A percentile compares a stretch with the other conserved stretches of the same genome.
These are phyloP conservation scores for Nematocida minor DNA, from an alignment of 371 early-diverging fungal genomes.

Conservation along the genomic window DNA sequence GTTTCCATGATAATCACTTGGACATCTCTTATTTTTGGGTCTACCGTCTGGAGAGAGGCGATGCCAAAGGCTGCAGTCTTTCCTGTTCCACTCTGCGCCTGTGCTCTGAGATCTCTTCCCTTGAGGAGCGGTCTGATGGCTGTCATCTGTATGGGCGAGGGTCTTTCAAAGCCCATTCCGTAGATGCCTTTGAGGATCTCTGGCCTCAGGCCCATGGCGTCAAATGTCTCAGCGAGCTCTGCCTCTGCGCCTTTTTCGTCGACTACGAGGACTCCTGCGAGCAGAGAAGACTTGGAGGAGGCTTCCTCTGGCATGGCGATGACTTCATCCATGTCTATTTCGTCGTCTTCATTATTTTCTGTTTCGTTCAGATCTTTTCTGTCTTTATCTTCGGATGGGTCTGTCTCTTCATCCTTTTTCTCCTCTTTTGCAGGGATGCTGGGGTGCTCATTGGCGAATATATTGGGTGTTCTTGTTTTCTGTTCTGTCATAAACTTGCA, in stretches of 20 bases:
- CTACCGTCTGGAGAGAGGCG: conserved; percentile 82
- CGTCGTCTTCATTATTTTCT: conserved; percentile 6
- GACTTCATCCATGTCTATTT: conserved; percentile 25
- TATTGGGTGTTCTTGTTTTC: conserved; percentile 11
- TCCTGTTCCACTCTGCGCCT: conserved; percentile 80
- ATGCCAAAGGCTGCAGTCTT: conserved; percentile 99
- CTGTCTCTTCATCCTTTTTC: neutral
- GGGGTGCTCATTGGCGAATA: neutral
- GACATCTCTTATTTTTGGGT: conserved; percentile 72
- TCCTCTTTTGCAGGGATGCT: neutral
- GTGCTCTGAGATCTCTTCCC: conserved; percentile 72
- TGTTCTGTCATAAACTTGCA: conserved; percentile 50
- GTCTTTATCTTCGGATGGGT: neutral
- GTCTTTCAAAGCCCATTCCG: conserved; percentile 90
- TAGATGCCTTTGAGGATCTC: conserved; percentile 93
- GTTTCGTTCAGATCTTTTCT: neutral
- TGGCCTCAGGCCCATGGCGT: conserved; percentile 72
- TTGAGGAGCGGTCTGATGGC: conserved; percentile 88
- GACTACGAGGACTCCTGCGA: conserved; percentile 29
- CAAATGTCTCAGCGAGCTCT: conserved; percentile 54
- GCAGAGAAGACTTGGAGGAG: neutral
- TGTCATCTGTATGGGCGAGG: conserved; percentile 96
- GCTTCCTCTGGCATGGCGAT: neutral
- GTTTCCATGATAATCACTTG: conserved; percentile 93
- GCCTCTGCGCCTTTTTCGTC: conserved; percentile 47